Evolutionary conservation across 164 flowering plant species (phyloP).

Genomic region (Stephania japonica): DNA sequence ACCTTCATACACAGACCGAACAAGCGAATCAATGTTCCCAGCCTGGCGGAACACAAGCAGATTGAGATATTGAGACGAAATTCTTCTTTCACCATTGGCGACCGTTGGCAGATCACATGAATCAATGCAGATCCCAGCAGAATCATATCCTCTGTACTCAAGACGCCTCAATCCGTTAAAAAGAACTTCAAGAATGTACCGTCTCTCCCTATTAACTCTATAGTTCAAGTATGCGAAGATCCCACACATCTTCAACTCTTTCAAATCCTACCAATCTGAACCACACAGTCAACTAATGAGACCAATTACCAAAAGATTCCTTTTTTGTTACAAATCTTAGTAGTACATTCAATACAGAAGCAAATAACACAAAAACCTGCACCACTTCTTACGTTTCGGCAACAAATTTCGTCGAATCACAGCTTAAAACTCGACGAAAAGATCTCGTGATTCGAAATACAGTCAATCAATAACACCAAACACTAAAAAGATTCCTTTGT

Average conservation of each 20-base stretch:
- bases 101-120: conserved; percentile 14
- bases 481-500: no score
- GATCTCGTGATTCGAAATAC: no score
- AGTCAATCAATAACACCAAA: no score
- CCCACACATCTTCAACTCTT: conserved; percentile 63
- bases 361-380: no score
- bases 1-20: conserved; percentile 83
- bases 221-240: conserved; percentile 90
- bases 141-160: conserved; percentile 97
- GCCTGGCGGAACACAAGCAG: conserved; percentile 85
- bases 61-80: conserved; percentile 10
- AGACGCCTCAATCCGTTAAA: conserved; percentile 88
- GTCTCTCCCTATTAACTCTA: conserved; percentile 61
- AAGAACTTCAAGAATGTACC: conserved; percentile 73
- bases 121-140: conserved; percentile 89
- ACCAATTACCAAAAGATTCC: no score
- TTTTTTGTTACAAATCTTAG: no score
- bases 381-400: no score
- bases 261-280: not conserved
- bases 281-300: not conserved
- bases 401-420: no score
- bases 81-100: not conserved
- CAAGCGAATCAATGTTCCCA: conserved; percentile 93
- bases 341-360: no score
- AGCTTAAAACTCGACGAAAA: no score